A percentile compares a stretch with the other conserved stretches of the same genome.
phyloP scores from a whole-genome alignment of 352 stramenopile genomes.

The Pythium volutum region DNA sequence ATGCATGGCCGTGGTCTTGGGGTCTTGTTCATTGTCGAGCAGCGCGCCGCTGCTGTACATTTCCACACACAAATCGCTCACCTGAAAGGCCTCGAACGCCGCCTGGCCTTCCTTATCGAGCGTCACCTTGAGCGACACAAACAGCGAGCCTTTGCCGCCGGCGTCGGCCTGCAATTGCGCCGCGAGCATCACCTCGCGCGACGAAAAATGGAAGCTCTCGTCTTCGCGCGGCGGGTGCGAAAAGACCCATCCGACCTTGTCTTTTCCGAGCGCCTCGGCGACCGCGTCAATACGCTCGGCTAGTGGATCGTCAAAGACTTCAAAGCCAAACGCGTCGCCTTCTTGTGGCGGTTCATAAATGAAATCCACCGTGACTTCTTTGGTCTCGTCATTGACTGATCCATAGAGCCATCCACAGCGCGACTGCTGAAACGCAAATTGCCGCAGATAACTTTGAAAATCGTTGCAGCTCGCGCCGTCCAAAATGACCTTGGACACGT shows the following conservation, averaged over 20 bases:
- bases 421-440: constrained; percentile 93
- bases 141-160: constrained; percentile 92
- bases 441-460: constrained; percentile 90
- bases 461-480: constrained; percentile 87
- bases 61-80: constrained; percentile 96
- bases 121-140: constrained; percentile 96
- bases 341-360: constrained; percentile 96
- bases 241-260: constrained; percentile 97
- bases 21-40: constrained; percentile 85
- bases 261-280: constrained; percentile 81
- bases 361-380: constrained; percentile 91
- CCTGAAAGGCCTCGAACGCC: constrained; percentile 96
- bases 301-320: constrained; percentile 91
- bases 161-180: constrained; percentile 95
- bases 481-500: constrained; percentile 81
- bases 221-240: constrained; percentile 94
- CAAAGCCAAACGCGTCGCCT: constrained; percentile 85
- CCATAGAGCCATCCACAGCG: constrained; percentile 95
- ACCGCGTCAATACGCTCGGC: constrained; percentile 84
- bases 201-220: constrained; percentile 93
- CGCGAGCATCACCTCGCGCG: constrained; percentile 89
- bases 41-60: constrained; percentile 96
- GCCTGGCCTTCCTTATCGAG: constrained; percentile 92
- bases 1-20: constrained; percentile 90
- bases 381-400: constrained; percentile 79